phyloP scores from a whole-genome alignment of 306 rosid species.

The Cucumis melo region DNA sequence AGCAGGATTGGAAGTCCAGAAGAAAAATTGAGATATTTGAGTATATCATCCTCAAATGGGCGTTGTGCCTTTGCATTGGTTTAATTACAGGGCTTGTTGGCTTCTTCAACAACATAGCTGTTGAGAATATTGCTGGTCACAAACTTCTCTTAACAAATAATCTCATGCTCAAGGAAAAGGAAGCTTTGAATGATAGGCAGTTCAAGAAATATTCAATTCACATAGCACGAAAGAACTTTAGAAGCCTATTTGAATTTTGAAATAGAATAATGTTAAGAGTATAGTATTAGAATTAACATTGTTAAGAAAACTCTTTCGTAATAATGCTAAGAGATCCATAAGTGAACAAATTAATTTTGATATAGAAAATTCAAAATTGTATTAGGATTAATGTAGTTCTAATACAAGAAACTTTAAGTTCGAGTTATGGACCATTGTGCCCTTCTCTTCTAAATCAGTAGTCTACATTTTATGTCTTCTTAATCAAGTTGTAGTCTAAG shows the following conservation, averaged over 20 bases:
- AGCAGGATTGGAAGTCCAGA: slow-evolving; percentile 66
- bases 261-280: background rate
- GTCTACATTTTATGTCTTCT: background rate
- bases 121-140: slow-evolving; percentile 71
- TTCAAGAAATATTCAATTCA: background rate
- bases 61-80: slow-evolving; percentile 58
- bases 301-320: background rate
- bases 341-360: background rate
- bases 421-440: background rate
- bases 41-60: slow-evolving; percentile 56
- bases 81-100: slow-evolving; percentile 59
- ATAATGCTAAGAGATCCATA: background rate
- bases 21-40: slow-evolving; percentile 35
- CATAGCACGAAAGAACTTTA: background rate
- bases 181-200: slow-evolving; percentile 8
- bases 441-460: background rate
- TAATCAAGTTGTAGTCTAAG: background rate
- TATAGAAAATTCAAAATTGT: too few species aligned
- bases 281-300: background rate
- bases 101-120: slow-evolving; percentile 55
- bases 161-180: slow-evolving; percentile 46
- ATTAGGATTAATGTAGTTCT: background rate
- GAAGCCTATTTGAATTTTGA: background rate
- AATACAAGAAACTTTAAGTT: background rate
- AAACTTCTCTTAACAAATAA: slow-evolving; percentile 44